phyloP scores from a whole-genome alignment of 2,329 filamentous ascomycete species.

The Diaporthe humulicola region DNA sequence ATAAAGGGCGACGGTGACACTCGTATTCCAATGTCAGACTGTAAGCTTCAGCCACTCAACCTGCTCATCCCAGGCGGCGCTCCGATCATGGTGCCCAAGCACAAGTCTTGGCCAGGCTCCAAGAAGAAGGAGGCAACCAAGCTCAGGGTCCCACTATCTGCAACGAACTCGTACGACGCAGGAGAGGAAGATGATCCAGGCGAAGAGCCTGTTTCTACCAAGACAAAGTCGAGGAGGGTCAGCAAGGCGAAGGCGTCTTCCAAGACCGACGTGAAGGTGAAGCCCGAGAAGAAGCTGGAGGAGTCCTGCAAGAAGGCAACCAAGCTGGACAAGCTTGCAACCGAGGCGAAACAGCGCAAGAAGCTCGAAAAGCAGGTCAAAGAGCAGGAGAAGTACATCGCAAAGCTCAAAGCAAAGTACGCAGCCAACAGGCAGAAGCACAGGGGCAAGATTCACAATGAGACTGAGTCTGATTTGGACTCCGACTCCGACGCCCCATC shows the following conservation, averaged over 20 bases:
- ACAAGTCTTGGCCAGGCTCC: slow-evolving; percentile 27
- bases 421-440: not conserved
- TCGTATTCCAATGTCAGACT: slow-evolving; percentile 31
- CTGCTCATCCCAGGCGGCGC: slow-evolving; percentile 35
- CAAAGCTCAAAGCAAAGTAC: slow-evolving; percentile 29
- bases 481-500: not conserved
- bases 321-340: slow-evolving; percentile 26
- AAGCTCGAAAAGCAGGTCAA: slow-evolving; percentile 20
- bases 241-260: slow-evolving; percentile 3
- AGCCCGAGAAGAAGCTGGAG: slow-evolving; percentile 14
- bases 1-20: slow-evolving; percentile 19
- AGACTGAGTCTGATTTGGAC: not conserved
- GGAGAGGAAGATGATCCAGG: slow-evolving; percentile 2
- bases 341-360: slow-evolving; percentile 24
- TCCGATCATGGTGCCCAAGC: slow-evolving; percentile 37
- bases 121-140: slow-evolving; percentile 7
- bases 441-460: not conserved
- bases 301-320: slow-evolving; percentile 20
- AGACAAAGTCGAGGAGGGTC: slow-evolving; percentile 24
- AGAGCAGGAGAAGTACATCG: slow-evolving; percentile 33
- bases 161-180: slow-evolving; percentile 1
- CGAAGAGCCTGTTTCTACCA: not conserved
- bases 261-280: slow-evolving; percentile 18
- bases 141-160: not conserved
- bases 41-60: slow-evolving; percentile 37